Evolutionary conservation across 345 rosid species (phyloP), one percentile per base, ranked within the genome.

Genomic region (Lepidium africanum): DNA sequence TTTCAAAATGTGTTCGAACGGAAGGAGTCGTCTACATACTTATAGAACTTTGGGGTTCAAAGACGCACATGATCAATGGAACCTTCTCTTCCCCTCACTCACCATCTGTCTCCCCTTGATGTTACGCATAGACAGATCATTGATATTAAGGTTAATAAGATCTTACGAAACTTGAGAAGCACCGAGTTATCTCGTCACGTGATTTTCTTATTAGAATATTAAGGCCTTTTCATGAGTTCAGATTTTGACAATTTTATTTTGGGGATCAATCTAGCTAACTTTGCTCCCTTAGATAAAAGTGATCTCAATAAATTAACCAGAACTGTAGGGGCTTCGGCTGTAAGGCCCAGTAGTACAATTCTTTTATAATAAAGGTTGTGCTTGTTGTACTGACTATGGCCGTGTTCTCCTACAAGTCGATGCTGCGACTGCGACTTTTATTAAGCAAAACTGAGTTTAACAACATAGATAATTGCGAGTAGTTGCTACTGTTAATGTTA

Each of bases 61-160:
- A 35, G 63, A 53, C 63, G 69, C 61, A 63, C 50, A 45, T 71
- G 70, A 53, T 63, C 49, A 16, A 7, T 27, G 75, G 55, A 71
- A 55, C 35, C 58, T 30, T 27, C 6, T 43, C 54, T 12, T n/a
- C 42, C 39, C 17, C 53, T n/a, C 23, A 2, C 43, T 51, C 13
- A 33, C 52, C 42, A 43, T 23, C 53, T 35, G 40, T 46, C 58
- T 38, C 30, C 4, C 32, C 33, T 23, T 27, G 49, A 59, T 69
- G 56, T 50, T 59, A 69, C 41, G 59, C 73, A 36, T 63, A 63
- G 49, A 61, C 74, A 70, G 68, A 45, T 70, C 68, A 61, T 70
- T 19, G 19, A 17, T 49, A 40, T 48, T 27, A 35, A 58, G 53
- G 42, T 59, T 65, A 59, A 6, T 65, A 58, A 50, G 67, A 73